These are phyloP conservation scores for Termitomyces sp. DNA, from an alignment of 768 basidiomycete species.

Conservation along the genomic window DNA sequence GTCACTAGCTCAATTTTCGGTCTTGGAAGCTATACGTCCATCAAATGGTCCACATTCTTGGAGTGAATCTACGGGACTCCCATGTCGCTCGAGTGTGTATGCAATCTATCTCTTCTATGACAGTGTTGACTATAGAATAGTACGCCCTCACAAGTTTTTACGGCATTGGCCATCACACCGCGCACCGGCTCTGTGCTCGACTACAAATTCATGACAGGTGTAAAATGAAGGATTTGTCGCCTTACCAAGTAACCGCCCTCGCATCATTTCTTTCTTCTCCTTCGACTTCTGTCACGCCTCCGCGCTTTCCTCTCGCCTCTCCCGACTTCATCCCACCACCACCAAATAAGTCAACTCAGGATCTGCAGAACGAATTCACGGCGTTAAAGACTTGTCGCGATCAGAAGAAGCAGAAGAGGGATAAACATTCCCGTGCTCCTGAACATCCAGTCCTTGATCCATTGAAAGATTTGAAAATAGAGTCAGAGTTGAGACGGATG, in stretches of 20 bases:
- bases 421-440: constrained; percentile 14
- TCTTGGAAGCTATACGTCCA: neutral
- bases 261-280: constrained; percentile 94
- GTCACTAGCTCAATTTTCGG: constrained; percentile 11
- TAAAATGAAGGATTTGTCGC: constrained; percentile 76
- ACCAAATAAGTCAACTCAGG: constrained; percentile 31
- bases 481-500: constrained; percentile 78
- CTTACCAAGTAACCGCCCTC: constrained; percentile 85
- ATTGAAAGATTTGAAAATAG: constrained; percentile 74
- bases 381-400: constrained; percentile 23
- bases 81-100: constrained; percentile 66
- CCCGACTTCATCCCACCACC: constrained; percentile 45
- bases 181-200: constrained; percentile 83
- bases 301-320: constrained; percentile 61
- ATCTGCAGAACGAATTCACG: constrained; percentile 36
- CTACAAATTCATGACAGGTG: constrained; percentile 87
- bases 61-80: constrained; percentile 74
- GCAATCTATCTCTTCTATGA: constrained; percentile 28
- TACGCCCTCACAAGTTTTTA: constrained; percentile 89
- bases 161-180: constrained; percentile 74
- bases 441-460: constrained; percentile 41
- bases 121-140: constrained; percentile 34
- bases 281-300: constrained; percentile 61
- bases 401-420: constrained; percentile 22
- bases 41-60: constrained; percentile 82